Evolutionary conservation across 1,284 basidiomycete species (phyloP).

Genomic region (Quambalaria eucalypti): DNA sequence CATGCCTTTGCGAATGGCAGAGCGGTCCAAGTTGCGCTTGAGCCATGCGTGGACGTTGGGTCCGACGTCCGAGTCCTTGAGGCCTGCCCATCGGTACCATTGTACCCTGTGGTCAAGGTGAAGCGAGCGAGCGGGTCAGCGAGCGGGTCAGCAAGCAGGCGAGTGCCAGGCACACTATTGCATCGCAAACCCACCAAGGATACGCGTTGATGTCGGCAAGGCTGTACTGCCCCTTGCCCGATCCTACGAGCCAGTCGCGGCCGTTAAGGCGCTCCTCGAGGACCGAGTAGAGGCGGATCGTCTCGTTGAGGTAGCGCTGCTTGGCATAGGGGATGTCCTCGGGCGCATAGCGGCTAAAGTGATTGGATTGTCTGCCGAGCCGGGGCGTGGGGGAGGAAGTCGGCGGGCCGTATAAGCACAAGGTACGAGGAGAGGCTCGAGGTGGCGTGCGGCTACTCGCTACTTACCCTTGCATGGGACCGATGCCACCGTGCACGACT

Average conservation of each 20-base stretch:
- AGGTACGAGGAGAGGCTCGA: neutral
- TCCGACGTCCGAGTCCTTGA: slow-evolving; percentile 1
- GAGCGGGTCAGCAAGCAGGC: no score
- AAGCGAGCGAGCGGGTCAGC: no score
- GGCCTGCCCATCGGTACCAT: slow-evolving; percentile 1
- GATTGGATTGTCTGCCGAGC: slow-evolving; percentile 18
- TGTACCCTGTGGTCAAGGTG: no score
- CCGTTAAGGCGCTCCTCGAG: slow-evolving; percentile 21
- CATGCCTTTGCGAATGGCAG: slow-evolving; percentile 18
- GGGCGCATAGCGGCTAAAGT: slow-evolving; percentile 23
- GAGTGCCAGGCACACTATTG: neutral
- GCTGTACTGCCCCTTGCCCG: slow-evolving; percentile 27
- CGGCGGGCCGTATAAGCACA: no score
- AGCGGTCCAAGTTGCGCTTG: slow-evolving; percentile 16
- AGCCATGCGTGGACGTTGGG: slow-evolving; percentile 18
- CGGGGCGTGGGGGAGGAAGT: no score
- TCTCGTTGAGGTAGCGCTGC: slow-evolving; percentile 27
- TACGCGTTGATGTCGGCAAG: slow-evolving; percentile 25
- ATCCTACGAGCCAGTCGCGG: slow-evolving; percentile 30
- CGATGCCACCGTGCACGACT: slow-evolving; percentile 4
- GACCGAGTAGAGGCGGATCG: slow-evolving; percentile 25
- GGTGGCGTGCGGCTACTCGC: neutral
- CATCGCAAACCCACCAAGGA: no score
- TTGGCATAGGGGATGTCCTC: slow-evolving; percentile 27
- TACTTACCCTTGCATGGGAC: slow-evolving; percentile 24